A percentile compares a stretch with the other conserved stretches of the same genome.
Evolutionary conservation across 768 basidiomycete species (phyloP).

Genomic region (Amanita subjunquillea): DNA sequence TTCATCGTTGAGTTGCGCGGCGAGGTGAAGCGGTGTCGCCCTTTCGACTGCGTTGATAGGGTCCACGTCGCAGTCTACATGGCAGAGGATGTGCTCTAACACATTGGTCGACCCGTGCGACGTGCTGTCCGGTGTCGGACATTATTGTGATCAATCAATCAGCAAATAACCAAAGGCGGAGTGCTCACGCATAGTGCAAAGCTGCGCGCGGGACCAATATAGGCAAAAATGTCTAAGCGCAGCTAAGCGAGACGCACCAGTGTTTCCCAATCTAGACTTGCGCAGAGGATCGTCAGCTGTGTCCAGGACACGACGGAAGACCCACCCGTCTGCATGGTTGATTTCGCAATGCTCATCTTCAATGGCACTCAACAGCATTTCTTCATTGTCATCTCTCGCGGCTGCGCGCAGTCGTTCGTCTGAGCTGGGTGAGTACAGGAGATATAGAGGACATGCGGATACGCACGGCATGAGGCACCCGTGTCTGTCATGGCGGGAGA

Average conservation of each 20-base stretch:
- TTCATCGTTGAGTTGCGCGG: constrained; percentile 42
- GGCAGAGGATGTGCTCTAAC: constrained; percentile 61
- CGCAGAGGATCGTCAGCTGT: constrained; percentile 14
- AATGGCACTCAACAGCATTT: constrained; percentile 52
- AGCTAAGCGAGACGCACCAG: constrained; percentile 37
- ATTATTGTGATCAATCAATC: not conserved
- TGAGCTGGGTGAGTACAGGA: constrained; percentile 15
- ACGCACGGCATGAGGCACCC: constrained; percentile 23
- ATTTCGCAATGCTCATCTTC: constrained; percentile 51
- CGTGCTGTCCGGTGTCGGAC: constrained; percentile 24
- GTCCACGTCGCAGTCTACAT: constrained; percentile 77
- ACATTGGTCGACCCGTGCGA: constrained; percentile 48
- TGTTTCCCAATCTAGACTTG: constrained; percentile 54
- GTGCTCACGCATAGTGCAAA: constrained; percentile 60
- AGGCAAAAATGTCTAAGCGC: constrained; percentile 7
- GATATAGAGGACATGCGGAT: not conserved
- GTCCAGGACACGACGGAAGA: constrained; percentile 7
- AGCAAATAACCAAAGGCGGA: not conserved
- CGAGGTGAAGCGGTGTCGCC: constrained; percentile 75
- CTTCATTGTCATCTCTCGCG: constrained; percentile 65
- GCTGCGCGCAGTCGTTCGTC: constrained; percentile 68
- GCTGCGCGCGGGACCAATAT: constrained; percentile 24
- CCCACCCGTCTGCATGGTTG: constrained; percentile 73
- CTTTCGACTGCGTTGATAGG: constrained; percentile 57
- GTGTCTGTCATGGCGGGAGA: constrained; percentile 10